A percentile compares a stretch with the other conserved stretches of the same genome.
phyloP scores from a whole-genome alignment of 495 filamentous ascomycete species.

The Friedmanniomyces simplex region DNA sequence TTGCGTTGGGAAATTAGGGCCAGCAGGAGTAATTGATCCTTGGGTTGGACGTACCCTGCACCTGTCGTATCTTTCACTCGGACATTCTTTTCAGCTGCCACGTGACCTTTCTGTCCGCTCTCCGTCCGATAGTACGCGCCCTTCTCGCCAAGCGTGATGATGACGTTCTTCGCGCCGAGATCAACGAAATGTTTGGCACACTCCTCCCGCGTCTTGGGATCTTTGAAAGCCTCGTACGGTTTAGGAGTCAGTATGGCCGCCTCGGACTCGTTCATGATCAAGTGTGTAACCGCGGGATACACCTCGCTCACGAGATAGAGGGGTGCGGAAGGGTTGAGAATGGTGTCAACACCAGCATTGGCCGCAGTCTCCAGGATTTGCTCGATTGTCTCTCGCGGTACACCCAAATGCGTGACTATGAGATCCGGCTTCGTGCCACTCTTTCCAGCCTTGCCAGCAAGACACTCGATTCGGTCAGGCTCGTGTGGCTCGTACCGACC shows the following conservation, averaged over 20 bases:
- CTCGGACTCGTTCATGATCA: conserved; percentile 86
- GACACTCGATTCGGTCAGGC: no score
- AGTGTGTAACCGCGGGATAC: conserved; percentile 55
- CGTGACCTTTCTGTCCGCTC: conserved; percentile 26
- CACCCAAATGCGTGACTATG: conserved; percentile 72
- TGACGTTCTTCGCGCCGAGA: conserved; percentile 58
- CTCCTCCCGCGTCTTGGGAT: conserved; percentile 33
- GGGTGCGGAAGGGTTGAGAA: conserved; percentile 67
- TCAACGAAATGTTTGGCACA: conserved; percentile 50
- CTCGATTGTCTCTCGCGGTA: conserved; percentile 54
- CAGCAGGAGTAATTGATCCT: no score
- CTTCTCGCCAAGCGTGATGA: conserved; percentile 73
- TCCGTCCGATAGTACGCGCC: conserved; percentile 45
- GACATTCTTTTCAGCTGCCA: no score
- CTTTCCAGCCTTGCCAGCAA: neutral
- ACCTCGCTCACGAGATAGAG: conserved; percentile 49
- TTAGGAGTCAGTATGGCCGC: conserved; percentile 57
- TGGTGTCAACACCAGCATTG: conserved; percentile 41
- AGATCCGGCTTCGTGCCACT: conserved; percentile 1
- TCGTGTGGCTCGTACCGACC: no score
- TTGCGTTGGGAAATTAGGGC: no score
- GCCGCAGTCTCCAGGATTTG: conserved; percentile 29
- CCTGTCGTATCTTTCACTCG: conserved; percentile 58
- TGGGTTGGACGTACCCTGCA: conserved; percentile 43
- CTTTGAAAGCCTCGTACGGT: conserved; percentile 37